Base-by-base conservation (phyloP, 2,329 filamentous ascomycete species). In the Colletotrichum aenigma region DNA sequence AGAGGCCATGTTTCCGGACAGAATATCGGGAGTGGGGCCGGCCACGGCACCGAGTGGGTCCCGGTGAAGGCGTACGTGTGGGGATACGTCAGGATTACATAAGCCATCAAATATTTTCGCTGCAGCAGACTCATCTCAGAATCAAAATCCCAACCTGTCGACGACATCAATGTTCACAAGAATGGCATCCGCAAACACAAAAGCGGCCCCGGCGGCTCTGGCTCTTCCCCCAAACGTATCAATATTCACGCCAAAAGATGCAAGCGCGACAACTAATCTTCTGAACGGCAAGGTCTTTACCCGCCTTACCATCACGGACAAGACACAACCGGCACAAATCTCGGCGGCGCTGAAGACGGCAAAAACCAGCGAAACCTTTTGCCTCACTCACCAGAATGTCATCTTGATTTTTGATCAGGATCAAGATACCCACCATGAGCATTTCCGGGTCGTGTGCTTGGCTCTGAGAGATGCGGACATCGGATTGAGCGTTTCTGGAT, bases 391-490 rank as follows among this genome's bases (percentile, higher is more conserved):
- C 56, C 68, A 74, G 9, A 74, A 66, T 9, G 74, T 76, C 3
- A 73, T 79, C 3, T 34, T 80, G 61, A 77, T 80, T 1, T 80
- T 79, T 10, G 28, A 67, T 24, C 61, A 71, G 4, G 76, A 74
- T 16, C 66, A 74, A 15, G 79, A 79, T 15, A 24, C 56, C 18
- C 79, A 80, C 18, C 79, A 80, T 24, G 78, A 79, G 56, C 79
- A 80, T 60, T 79, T 80, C n/a, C 74, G 79, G 6, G 66, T 66
- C 15, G 77, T 79, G 1, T 80, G 79, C 48, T 58, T 80, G 18
- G 79, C 79, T 34, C 70, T 80, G 21, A 79, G 77, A 65, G 77
- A 79, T 30, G 76, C 74, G 2, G 79, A 78, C 18, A 77, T 80
- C 58, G 76, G 77, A 6, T 74, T 80, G 6, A 77, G 75, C n/a